Conservation (phyloP, 2,329 filamentous ascomycete species). For the Dendryphion nanum region DNA sequence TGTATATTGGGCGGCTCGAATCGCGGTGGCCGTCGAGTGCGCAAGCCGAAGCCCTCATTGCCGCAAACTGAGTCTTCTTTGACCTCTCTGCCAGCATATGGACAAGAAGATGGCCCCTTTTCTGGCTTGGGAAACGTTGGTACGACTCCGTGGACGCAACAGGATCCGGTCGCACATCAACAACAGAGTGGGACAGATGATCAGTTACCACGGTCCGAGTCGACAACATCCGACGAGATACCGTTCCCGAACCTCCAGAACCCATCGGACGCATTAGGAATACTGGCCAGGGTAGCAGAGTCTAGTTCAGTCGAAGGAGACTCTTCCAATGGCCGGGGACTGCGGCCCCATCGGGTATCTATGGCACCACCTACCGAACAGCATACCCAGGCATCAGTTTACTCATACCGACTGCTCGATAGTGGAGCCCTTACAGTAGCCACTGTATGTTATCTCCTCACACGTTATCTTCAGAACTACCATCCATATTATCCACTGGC, state of each 20-base stretch:
- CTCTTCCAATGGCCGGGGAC: constrained; percentile 13
- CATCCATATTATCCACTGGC: constrained; percentile 71
- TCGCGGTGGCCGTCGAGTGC: constrained; percentile 57
- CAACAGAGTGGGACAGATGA: constrained; percentile 11
- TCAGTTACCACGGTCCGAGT: constrained; percentile 27
- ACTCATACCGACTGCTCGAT: constrained; percentile 44
- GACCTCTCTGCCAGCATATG: constrained; percentile 22
- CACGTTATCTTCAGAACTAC: constrained; percentile 63
- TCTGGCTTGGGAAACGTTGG: constrained; percentile 38
- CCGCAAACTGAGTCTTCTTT: constrained; percentile 8
- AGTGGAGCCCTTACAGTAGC: constrained; percentile 43
- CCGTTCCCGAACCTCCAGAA: constrained; percentile 48
- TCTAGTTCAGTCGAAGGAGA: constrained; percentile 30
- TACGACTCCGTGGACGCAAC: constrained; percentile 30
- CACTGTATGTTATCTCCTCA: constrained; percentile 53
- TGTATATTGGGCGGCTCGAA: constrained; percentile 61
- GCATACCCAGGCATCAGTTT: constrained; percentile 32
- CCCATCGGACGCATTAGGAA: constrained; percentile 49
- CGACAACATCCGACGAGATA: constrained; percentile 34
- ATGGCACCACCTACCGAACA: constrained; percentile 7
- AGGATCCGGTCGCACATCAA: constrained; percentile 17
- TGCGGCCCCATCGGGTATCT: constrained; percentile 7
- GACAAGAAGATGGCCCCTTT: constrained; percentile 36
- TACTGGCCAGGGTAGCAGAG: constrained; percentile 48
- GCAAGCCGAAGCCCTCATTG: constrained; percentile 46